Conservation (phyloP, 2,329 filamentous ascomycete genomes). For the Stagonosporopsis chrysanthemi region DNA sequence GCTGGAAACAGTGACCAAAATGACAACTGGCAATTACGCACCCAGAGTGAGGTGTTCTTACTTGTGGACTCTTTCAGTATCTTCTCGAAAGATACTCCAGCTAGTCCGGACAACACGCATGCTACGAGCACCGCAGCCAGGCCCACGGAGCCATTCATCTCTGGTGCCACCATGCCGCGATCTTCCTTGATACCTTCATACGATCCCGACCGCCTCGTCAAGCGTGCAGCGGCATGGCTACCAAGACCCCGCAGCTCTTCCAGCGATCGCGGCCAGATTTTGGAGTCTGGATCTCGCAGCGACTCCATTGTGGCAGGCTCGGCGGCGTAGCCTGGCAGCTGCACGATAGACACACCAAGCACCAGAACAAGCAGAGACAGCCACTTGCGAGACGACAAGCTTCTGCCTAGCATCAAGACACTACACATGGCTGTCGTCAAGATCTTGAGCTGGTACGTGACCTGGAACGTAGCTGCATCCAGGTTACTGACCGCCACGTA, state of each 20-base stretch:
- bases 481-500: slow-evolving; percentile 91
- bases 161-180: slow-evolving; percentile 58
- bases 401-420: slow-evolving; percentile 75
- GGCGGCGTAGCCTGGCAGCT: slow-evolving; percentile 70
- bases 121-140: slow-evolving; percentile 79
- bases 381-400: slow-evolving; percentile 79
- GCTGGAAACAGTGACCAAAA: slow-evolving; percentile 94
- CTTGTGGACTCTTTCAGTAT: slow-evolving; percentile 83
- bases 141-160: slow-evolving; percentile 81
- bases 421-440: slow-evolving; percentile 89
- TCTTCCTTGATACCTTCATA: slow-evolving; percentile 85
- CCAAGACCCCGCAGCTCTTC: slow-evolving; percentile 76
- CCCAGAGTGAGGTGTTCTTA: slow-evolving; percentile 82
- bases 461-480: slow-evolving; percentile 91
- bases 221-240: slow-evolving; percentile 56
- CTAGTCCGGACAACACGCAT: slow-evolving; percentile 81
- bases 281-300: slow-evolving; percentile 58
- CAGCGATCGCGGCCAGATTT: slow-evolving; percentile 74
- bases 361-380: slow-evolving; percentile 79
- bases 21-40: slow-evolving; percentile 91
- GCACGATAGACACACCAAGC: slow-evolving; percentile 83
- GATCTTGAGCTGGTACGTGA: slow-evolving; percentile 94
- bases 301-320: slow-evolving; percentile 62
- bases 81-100: slow-evolving; percentile 89
- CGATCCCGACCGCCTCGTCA: slow-evolving; percentile 75